These are phyloP conservation scores for Tremellales sp. DNA, from an alignment of 1,284 basidiomycete species.

Conservation along the genomic window DNA sequence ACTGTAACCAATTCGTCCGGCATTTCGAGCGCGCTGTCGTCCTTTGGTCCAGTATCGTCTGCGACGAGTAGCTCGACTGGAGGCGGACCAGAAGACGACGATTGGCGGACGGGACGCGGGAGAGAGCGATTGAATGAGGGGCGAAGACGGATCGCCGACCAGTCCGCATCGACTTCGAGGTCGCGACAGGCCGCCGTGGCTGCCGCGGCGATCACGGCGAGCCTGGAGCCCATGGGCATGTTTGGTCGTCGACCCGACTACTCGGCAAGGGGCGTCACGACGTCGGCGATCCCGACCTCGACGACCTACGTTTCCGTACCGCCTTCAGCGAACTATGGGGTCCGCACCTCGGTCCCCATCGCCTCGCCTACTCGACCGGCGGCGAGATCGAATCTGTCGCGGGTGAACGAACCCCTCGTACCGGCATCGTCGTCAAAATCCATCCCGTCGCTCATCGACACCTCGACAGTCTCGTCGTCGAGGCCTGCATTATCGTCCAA, in stretches of 20 bases:
- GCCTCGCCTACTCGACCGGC: neutral
- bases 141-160: neutral
- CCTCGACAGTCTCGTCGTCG: too few relatives aligned
- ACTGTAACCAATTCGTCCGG: slow-evolving; percentile 23
- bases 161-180: slow-evolving; percentile 15
- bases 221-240: slow-evolving; percentile 32
- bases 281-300: neutral
- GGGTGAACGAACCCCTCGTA: too few relatives aligned
- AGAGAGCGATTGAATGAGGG: neutral
- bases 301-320: too few relatives aligned
- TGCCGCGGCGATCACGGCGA: slow-evolving; percentile 29
- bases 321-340: neutral
- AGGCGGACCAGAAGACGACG: slow-evolving; percentile 26
- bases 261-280: slow-evolving; percentile 1
- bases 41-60: slow-evolving; percentile 27
- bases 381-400: slow-evolving; percentile 1
- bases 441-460: neutral
- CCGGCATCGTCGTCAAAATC: too few relatives aligned
- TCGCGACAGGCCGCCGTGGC: slow-evolving; percentile 25
- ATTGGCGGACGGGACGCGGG: slow-evolving; percentile 25
- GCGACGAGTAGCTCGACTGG: slow-evolving; percentile 23
- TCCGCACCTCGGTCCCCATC: neutral
- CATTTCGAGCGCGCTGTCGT: slow-evolving; percentile 24
- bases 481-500: too few relatives aligned
- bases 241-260: slow-evolving; percentile 27